Evolutionary conservation across 768 basidiomycete genomes (phyloP).

Genomic region (Serendipita vermifera): DNA sequence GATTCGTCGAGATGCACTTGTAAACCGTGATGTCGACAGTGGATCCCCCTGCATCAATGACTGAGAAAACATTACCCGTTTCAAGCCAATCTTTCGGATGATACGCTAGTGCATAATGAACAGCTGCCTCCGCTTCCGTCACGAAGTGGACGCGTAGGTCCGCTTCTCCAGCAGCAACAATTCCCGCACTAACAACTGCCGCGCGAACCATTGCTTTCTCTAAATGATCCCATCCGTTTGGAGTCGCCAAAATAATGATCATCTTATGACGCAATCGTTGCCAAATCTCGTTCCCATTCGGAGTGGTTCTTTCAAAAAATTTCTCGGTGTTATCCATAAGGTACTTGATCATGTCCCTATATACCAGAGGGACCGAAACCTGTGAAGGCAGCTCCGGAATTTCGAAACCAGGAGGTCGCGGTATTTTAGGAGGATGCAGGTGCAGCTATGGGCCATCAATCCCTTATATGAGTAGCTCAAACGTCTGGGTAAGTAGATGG

Average conservation of each 20-base stretch:
- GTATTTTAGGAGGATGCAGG: neutral
- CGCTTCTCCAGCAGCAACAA: slow-evolving; percentile 28
- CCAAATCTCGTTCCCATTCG: slow-evolving; percentile 3
- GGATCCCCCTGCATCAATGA: slow-evolving; percentile 53
- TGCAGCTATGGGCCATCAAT: neutral
- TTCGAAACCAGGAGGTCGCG: slow-evolving; percentile 17
- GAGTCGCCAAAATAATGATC: slow-evolving; percentile 38
- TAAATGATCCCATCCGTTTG: slow-evolving; percentile 36
- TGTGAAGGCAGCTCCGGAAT: slow-evolving; percentile 32
- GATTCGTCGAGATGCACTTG: slow-evolving; percentile 20
- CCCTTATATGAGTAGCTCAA: neutral
- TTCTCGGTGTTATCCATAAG: slow-evolving; percentile 30
- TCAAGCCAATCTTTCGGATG: slow-evolving; percentile 24
- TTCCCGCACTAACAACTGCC: slow-evolving; percentile 31
- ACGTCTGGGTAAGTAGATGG: neutral
- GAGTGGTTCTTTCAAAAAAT: slow-evolving; percentile 31
- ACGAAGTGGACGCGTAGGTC: slow-evolving; percentile 32
- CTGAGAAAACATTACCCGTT: slow-evolving; percentile 17
- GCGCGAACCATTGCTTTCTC: slow-evolving; percentile 34
- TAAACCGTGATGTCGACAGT: slow-evolving; percentile 51
- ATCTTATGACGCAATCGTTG: neutral
- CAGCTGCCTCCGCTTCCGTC: slow-evolving; percentile 41
- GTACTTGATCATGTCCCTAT: slow-evolving; percentile 38
- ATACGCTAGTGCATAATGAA: slow-evolving; percentile 35
- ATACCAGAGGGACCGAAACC: slow-evolving; percentile 32